Conservation (phyloP, 352 stramenopile genomes). For the Stramenopiles sp. region DNA sequence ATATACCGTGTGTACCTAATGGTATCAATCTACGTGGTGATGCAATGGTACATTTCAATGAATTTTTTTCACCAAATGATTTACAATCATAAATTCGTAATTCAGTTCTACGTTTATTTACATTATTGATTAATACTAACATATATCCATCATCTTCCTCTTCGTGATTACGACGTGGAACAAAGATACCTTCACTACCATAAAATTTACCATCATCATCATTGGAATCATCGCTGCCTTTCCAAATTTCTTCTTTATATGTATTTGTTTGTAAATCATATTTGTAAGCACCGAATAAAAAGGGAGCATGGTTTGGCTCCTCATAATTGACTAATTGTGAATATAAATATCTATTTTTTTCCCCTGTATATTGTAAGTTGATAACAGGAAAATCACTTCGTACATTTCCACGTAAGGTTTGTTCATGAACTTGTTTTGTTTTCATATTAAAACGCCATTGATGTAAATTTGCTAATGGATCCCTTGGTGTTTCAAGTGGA, state of each 20-base stretch:
- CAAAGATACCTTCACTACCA: neutral
- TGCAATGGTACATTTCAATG: neutral
- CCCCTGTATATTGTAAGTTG: neutral
- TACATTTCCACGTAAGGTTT: neutral
- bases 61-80: neutral
- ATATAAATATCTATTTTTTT: neutral
- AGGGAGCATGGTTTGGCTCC: neutral
- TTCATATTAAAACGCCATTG: neutral
- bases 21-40: neutral
- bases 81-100: neutral
- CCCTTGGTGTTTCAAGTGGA: neutral
- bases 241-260: neutral
- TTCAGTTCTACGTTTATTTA: neutral
- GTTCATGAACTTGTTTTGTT: neutral
- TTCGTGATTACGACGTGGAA: neutral
- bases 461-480: neutral
- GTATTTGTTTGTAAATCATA: neutral
- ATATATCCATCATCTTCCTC: neutral
- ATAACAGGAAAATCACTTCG: neutral
- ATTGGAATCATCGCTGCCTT: neutral
- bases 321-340: neutral
- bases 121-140: neutral
- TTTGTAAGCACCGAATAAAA: neutral
- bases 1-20: neutral
- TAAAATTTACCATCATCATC: neutral